These are phyloP conservation scores for Dillenia turbinata DNA, from an alignment of 164 flowering plant species.

Conservation along the genomic window DNA sequence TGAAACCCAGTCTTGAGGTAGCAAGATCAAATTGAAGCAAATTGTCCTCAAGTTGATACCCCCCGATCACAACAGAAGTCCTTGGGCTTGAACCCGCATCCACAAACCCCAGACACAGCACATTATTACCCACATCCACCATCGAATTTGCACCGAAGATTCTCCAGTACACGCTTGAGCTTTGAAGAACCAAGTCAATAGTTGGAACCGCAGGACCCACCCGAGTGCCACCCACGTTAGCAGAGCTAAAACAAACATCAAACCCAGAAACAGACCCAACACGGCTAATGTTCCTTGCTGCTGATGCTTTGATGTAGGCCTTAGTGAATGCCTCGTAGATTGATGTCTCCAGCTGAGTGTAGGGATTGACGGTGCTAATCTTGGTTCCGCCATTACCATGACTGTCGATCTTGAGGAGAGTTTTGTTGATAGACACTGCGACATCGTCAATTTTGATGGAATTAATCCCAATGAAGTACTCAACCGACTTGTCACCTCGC, in stretches of 20 bases:
- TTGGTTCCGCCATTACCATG: conserved; percentile 22
- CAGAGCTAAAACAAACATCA: conserved; percentile 13
- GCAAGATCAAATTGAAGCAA: conserved; percentile 18
- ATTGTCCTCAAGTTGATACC: conserved; percentile 17
- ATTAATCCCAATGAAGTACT: conserved; percentile 29
- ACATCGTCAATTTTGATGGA: conserved; percentile 17
- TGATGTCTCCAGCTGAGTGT: conserved; percentile 14
- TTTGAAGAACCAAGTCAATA: conserved; percentile 15
- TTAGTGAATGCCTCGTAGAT: too few relatives aligned
- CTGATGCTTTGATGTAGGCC: too few relatives aligned
- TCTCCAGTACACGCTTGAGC: conserved; percentile 7
- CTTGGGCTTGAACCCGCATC: conserved; percentile 12
- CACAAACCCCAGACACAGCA: conserved; percentile 13
- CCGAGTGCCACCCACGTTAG: background rate
- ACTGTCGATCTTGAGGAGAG: conserved; percentile 15
- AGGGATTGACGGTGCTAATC: conserved; percentile 19
- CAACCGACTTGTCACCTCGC: conserved; percentile 13
- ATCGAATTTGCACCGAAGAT: conserved; percentile 6
- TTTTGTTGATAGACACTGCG: conserved; percentile 9
- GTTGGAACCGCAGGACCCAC: conserved; percentile 9
- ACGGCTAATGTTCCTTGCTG: too few relatives aligned
- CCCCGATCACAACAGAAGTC: conserved; percentile 13
- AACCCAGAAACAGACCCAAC: background rate
- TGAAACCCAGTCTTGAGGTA: conserved; percentile 13
- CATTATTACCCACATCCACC: background rate